phyloP scores from a whole-genome alignment of 371 early-diverging fungal genomes.

The Mucor plumbeus region DNA sequence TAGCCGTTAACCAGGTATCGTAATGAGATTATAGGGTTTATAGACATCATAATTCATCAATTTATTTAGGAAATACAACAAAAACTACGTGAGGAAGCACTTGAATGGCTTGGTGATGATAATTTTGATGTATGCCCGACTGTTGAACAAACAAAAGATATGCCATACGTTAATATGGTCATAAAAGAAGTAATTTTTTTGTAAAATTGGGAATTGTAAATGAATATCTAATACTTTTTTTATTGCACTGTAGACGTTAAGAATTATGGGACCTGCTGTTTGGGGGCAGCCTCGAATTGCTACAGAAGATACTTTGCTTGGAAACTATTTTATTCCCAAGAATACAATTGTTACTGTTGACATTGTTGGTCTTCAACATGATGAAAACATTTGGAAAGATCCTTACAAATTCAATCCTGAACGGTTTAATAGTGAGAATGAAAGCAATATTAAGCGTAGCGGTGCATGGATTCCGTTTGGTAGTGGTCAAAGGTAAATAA shows the following conservation, averaged over 20 bases:
- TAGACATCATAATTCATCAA: not conserved
- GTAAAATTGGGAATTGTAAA: too few relatives aligned
- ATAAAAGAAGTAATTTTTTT: conserved; percentile 32
- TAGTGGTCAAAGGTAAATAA: conserved; percentile 34
- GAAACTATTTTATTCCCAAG: conserved; percentile 16
- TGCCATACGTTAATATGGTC: conserved; percentile 51
- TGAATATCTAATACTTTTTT: not conserved
- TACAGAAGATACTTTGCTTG: conserved; percentile 15
- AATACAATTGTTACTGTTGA: conserved; percentile 16
- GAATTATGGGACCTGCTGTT: conserved; percentile 8
- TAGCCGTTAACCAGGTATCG: conserved; percentile 36
- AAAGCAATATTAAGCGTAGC: conserved; percentile 25
- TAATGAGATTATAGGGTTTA: not conserved
- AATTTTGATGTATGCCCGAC: conserved; percentile 25
- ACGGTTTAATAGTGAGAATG: conserved; percentile 45
- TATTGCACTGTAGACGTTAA: conserved; percentile 2
- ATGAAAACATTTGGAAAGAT: conserved; percentile 39
- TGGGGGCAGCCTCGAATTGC: conserved; percentile 13
- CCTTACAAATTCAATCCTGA: conserved; percentile 56
- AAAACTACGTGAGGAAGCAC: conserved; percentile 22
- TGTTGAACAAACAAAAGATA: conserved; percentile 40
- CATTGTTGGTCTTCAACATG: conserved; percentile 25
- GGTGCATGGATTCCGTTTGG: conserved; percentile 57
- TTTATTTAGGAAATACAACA: conserved; percentile 26
- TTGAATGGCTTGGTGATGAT: conserved; percentile 20